These are phyloP conservation scores for Starmerella vitae DNA, from an alignment of 805 yeast species.

Conservation along the genomic window DNA sequence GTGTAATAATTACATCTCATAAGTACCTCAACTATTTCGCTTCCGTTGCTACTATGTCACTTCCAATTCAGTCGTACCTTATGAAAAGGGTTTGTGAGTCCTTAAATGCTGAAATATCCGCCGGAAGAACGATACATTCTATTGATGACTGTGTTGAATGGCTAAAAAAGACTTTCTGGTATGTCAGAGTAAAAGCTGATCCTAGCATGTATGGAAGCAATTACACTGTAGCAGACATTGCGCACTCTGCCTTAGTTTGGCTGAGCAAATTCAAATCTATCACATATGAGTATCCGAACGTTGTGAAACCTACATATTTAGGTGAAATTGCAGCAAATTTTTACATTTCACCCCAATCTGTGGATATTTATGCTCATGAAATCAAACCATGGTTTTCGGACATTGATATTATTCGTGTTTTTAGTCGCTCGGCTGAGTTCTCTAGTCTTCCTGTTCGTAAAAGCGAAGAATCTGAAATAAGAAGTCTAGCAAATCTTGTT, in stretches of 20 bases:
- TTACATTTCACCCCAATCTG: slow-evolving; percentile 65
- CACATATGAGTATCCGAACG: slow-evolving; percentile 42
- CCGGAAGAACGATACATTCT: slow-evolving; percentile 49
- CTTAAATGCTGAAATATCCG: slow-evolving; percentile 74
- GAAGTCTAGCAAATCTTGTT: slow-evolving; percentile 51
- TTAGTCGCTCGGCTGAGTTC: slow-evolving; percentile 76
- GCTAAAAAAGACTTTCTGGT: slow-evolving; percentile 68
- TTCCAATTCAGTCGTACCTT: slow-evolving; percentile 85
- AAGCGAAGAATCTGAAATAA: slow-evolving; percentile 69
- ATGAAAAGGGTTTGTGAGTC: slow-evolving; percentile 56
- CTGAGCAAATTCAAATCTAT: slow-evolving; percentile 47
- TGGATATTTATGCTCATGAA: slow-evolving; percentile 48
- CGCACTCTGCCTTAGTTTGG: slow-evolving; percentile 59
- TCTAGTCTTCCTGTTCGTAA: slow-evolving; percentile 68
- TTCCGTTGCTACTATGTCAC: slow-evolving; percentile 78
- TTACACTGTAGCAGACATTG: slow-evolving; percentile 36
- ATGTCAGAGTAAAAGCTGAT: slow-evolving; percentile 59
- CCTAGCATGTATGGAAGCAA: slow-evolving; percentile 55
- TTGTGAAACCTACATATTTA: slow-evolving; percentile 42
- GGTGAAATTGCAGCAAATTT: slow-evolving; percentile 80
- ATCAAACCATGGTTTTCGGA: slow-evolving; percentile 52
- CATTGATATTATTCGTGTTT: slow-evolving; percentile 63
- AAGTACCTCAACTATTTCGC: slow-evolving; percentile 76
- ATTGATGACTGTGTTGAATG: slow-evolving; percentile 62
- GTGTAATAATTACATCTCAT: slow-evolving; percentile 79